These are phyloP conservation scores for Marchantia polymorpha DNA, from an alignment of 225 moss, liverwort and hornwort genomes.

Conservation along the genomic window DNA sequence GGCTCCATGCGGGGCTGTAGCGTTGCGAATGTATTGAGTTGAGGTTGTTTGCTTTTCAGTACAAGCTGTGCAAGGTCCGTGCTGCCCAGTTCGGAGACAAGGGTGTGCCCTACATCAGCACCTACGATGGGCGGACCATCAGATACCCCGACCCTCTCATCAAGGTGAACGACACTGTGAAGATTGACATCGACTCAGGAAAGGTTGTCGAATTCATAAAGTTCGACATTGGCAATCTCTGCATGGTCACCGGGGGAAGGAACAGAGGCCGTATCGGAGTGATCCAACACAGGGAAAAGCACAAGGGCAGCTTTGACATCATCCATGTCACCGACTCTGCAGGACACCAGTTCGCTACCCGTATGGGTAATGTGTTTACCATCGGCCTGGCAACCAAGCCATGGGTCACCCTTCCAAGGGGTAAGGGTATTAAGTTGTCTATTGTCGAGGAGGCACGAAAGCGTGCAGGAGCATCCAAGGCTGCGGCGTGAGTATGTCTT, in stretches of 20 bases:
- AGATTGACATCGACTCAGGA: conserved; percentile 85
- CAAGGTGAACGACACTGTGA: conserved; percentile 86
- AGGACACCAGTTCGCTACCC: conserved; percentile 84
- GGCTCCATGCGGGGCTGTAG: too few species aligned
- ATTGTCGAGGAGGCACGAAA: conserved; percentile 74
- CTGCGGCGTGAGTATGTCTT: conserved; percentile 53
- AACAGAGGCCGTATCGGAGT: conserved; percentile 90
- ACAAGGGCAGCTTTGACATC: conserved; percentile 94
- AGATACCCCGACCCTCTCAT: conserved; percentile 91
- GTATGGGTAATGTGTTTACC: conserved; percentile 91
- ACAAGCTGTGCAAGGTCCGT: conserved; percentile 92
- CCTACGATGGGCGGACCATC: conserved; percentile 82
- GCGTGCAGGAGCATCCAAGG: conserved; percentile 56
- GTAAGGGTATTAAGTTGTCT: conserved; percentile 89
- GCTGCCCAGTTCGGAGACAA: conserved; percentile 78
- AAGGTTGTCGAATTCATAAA: conserved; percentile 89
- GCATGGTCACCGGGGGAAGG: conserved; percentile 89
- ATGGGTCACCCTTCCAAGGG: conserved; percentile 82
- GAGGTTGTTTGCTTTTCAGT: too few species aligned
- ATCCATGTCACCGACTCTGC: conserved; percentile 76
- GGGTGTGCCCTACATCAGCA: conserved; percentile 83
- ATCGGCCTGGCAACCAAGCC: conserved; percentile 75
- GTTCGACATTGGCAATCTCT: conserved; percentile 87
- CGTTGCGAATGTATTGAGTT: too few species aligned
- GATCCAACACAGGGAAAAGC: conserved; percentile 95